These are phyloP conservation scores for Mrakiaceae sp. DNA, from an alignment of 1,284 basidiomycete species.

Conservation along the genomic window DNA sequence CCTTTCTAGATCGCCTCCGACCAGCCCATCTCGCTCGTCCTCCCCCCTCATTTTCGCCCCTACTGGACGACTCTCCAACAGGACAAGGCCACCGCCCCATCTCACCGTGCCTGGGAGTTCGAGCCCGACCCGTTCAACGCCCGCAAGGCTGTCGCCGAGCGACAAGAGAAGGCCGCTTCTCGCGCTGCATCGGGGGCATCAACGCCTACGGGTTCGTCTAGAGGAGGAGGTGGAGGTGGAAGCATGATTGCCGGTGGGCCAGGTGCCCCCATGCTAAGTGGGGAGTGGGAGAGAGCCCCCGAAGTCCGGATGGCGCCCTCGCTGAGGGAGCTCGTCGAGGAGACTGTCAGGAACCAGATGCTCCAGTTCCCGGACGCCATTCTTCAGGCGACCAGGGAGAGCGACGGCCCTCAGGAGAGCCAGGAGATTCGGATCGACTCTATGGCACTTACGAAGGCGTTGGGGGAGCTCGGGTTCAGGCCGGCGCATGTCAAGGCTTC, in stretches of 20 bases:
- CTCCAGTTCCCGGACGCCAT: slow-evolving; percentile 35
- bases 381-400: slow-evolving; percentile 30
- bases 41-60: slow-evolving; percentile 33
- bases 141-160: slow-evolving; percentile 50
- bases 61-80: slow-evolving; percentile 68
- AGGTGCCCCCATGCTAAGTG: slow-evolving; percentile 1
- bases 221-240: slow-evolving; percentile 23
- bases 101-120: slow-evolving; percentile 74
- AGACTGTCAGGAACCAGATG: slow-evolving; percentile 39
- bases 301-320: slow-evolving; percentile 75
- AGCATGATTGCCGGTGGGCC: too few relatives aligned
- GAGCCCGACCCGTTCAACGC: slow-evolving; percentile 73
- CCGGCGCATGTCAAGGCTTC: slow-evolving; percentile 34
- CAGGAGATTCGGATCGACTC: slow-evolving; percentile 26
- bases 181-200: slow-evolving; percentile 4
- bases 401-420: slow-evolving; percentile 23
- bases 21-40: slow-evolving; percentile 9
- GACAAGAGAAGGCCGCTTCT: slow-evolving; percentile 44
- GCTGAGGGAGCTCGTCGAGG: slow-evolving; percentile 70
- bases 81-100: slow-evolving; percentile 55
- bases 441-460: slow-evolving; percentile 25
- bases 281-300: slow-evolving; percentile 53
- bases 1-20: neutral
- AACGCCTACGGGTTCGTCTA: slow-evolving; percentile 13
- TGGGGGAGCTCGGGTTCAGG: slow-evolving; percentile 36